Conservation (phyloP, 129 eudicot genomes). For the Pulicaria dysenterica region DNA sequence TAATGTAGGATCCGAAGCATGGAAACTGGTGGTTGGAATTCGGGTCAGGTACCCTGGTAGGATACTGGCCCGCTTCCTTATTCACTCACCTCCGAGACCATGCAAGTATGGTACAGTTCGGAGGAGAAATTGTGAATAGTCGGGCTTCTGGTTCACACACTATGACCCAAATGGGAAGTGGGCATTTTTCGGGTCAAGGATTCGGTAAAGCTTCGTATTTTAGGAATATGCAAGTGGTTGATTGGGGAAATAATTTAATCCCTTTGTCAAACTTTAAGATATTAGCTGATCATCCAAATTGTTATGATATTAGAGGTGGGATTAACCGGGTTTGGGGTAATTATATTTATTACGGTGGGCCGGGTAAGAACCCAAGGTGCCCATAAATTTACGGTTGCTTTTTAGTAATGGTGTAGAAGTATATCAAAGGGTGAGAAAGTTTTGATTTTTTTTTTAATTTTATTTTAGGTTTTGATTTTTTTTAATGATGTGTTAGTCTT, state of each 20-base stretch:
- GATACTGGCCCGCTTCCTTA: conserved; percentile 90
- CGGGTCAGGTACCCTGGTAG: conserved; percentile 73
- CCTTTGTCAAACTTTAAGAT: conserved; percentile 62
- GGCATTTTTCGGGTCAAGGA: conserved; percentile 88
- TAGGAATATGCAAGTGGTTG: conserved; percentile 82
- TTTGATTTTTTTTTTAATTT: conserved; percentile 23
- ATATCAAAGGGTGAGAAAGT: conserved; percentile 29
- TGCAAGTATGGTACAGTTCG: conserved; percentile 91
- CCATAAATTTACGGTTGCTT: conserved; percentile 40
- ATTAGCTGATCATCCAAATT: conserved; percentile 88
- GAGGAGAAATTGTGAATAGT: conserved; percentile 81
- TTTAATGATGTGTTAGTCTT: conserved; percentile 28
- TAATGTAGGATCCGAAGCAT: conserved; percentile 80
- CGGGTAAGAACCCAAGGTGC: conserved; percentile 79
- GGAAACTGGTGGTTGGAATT: conserved; percentile 99
- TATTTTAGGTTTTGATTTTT: neutral
- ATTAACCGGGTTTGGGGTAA: conserved; percentile 83
- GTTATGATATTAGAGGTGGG: conserved; percentile 82
- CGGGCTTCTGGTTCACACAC: conserved; percentile 62
- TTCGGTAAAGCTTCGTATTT: conserved; percentile 85
- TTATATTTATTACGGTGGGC: conserved; percentile 93
- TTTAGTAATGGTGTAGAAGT: conserved; percentile 19
- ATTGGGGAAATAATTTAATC: conserved; percentile 76
- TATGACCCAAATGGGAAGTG: conserved; percentile 93
- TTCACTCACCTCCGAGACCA: conserved; percentile 72